phyloP scores from a whole-genome alignment of 176 grass and related monocot species.

The Triticum dicoccoides region DNA sequence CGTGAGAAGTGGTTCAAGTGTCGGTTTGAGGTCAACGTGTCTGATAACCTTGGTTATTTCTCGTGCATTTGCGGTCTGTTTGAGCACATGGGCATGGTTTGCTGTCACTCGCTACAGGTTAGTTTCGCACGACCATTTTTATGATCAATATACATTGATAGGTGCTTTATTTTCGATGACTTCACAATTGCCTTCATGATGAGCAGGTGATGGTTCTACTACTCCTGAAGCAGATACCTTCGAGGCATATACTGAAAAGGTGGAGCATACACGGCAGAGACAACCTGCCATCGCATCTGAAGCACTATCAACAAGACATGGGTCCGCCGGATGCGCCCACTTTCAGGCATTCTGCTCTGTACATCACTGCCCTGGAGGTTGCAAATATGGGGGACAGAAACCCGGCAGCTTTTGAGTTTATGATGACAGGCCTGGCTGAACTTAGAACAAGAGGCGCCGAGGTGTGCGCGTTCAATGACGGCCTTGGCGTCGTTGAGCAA shows the following conservation, averaged over 20 bases:
- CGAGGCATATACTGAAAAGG: neutral
- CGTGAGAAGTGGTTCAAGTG: neutral
- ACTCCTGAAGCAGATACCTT: neutral
- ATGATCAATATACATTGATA: no score
- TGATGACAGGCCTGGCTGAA: no score
- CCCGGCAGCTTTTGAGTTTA: no score
- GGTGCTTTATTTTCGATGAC: no score
- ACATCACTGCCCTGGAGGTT: no score
- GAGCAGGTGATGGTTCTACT: neutral
- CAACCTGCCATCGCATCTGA: neutral
- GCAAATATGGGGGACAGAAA: no score
- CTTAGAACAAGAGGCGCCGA: no score
- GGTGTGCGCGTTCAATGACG: no score
- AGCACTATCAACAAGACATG: neutral
- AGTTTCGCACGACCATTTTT: no score
- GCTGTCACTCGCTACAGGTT: neutral
- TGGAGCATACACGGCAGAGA: neutral
- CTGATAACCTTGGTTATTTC: neutral
- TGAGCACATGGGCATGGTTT: neutral
- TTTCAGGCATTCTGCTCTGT: neutral
- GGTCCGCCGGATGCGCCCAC: neutral
- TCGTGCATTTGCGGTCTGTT: neutral
- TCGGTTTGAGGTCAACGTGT: neutral
- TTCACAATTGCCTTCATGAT: no score
- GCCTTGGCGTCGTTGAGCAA: no score